These are phyloP conservation scores for Salix caprea DNA, from an alignment of 345 rosid species.

Conservation along the genomic window DNA sequence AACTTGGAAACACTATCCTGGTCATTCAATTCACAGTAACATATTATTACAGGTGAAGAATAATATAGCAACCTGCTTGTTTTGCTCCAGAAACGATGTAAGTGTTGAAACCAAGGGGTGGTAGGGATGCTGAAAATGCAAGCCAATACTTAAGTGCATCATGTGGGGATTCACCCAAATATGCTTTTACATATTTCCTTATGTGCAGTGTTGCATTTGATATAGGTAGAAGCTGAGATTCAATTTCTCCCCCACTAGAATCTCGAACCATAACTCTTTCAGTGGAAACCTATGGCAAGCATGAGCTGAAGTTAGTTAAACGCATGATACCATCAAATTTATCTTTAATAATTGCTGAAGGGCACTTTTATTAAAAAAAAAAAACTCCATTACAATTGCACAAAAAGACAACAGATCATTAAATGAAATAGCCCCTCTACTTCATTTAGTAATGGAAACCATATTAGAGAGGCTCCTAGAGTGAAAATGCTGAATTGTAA, in stretches of 20 bases:
- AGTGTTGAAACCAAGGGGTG: conserved; percentile 88
- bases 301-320: neutral
- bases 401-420: neutral
- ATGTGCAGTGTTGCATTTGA: conserved; percentile 46
- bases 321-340: neutral
- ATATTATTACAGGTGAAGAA: conserved; percentile 5
- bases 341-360: neutral
- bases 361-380: too few species aligned
- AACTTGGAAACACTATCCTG: neutral
- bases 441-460: neutral
- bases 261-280: conserved; percentile 57
- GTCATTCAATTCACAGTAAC: conserved; percentile 6
- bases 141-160: conserved; percentile 59
- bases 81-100: conserved; percentile 58
- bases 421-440: neutral
- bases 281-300: conserved; percentile 50
- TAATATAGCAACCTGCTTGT: conserved; percentile 48
- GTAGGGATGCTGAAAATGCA: conserved; percentile 81
- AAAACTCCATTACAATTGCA: neutral
- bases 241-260: conserved; percentile 62
- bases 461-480: neutral
- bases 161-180: conserved; percentile 56
- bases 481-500: conserved; percentile 10
- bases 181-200: conserved; percentile 58
- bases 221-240: conserved; percentile 74